phyloP scores from a whole-genome alignment of 768 basidiomycete species.

The Kwoniella mangroviensis region DNA sequence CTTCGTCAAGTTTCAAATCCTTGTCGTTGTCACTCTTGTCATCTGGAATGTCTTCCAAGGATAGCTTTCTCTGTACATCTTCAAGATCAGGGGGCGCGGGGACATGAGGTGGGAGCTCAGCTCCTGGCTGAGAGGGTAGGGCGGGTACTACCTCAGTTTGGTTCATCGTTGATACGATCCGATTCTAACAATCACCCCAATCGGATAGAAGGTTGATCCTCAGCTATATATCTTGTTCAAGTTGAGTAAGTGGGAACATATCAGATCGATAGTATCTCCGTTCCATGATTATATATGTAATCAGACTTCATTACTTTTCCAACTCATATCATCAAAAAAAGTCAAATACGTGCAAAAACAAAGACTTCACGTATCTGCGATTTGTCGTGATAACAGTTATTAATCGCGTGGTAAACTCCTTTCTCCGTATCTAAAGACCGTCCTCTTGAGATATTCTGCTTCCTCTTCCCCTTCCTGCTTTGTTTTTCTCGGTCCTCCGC shows the following conservation, averaged over 20 bases:
- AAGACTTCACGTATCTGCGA: neutral
- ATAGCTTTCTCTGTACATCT: neutral
- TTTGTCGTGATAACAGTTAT: neutral
- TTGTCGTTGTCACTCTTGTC: neutral
- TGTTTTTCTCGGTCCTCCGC: neutral
- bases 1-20: slow-evolving; percentile 1
- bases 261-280: neutral
- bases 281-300: neutral
- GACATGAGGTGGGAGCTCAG: neutral
- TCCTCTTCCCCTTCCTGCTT: neutral
- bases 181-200: neutral
- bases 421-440: neutral
- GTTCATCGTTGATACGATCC: neutral
- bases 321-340: neutral
- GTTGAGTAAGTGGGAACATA: neutral
- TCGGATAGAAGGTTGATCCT: no score
- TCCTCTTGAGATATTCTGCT: neutral
- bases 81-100: neutral
- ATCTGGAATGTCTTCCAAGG: neutral
- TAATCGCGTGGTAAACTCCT: neutral
- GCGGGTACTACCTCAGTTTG: neutral
- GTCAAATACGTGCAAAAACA: neutral
- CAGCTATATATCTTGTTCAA: neutral
- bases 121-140: neutral
- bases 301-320: neutral